Base-by-base conservation (phyloP, 164 flowering plant genomes). In the Dillenia turbinata region DNA sequence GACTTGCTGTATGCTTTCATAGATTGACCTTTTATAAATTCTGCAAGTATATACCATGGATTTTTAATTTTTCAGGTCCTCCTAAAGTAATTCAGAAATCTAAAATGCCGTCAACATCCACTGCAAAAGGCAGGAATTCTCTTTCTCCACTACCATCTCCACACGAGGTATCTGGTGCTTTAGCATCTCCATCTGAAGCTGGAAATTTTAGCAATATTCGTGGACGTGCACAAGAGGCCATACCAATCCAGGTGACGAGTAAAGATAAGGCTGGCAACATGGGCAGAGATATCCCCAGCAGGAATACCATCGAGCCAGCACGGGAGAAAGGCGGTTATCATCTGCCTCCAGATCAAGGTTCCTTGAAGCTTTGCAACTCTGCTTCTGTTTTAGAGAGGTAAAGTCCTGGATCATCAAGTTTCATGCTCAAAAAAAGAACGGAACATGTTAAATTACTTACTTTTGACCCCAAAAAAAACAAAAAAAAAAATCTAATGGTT, bases 81-180 rank as follows among this genome's bases (percentile, higher is more conserved):
- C 80, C 78, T 58, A 92, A 85, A 72, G 66, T 86, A 54, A 57
- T 68, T 46, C 61, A 59, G 52, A 92, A 76, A 75, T 10, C 86
- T 63, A 82, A 81, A 62, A 43, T 67, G 19, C 51, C 88, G 49
- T 68, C 86, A 24, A 63, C 78, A 59, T 50, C 76, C 59, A 52
- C 69, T 74, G 68, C 62, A 6, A 92, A 84, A 75, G 74, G 76
- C 57, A 79, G 81, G 66, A 72, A 43, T 44, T 73, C 92, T 45
- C 66, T 80, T 73, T 91, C 98, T 59, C 97, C 97, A 60, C 54
- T 72, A 64, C 80, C 85, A 62, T 87, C 96, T 59, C 83, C 95
- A 49, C 88, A 77, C 44, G 77, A 78, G 54, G 85, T 78, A 62
- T 68, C 68, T 57, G 79, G 66, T 62, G 65, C 72, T 54, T 63